Percentiles rank a stretch among this genome's conserved stretches.
Evolutionary conservation across 2,329 filamentous ascomycete species (phyloP).

Genomic region (Cladophialophora immunda): DNA sequence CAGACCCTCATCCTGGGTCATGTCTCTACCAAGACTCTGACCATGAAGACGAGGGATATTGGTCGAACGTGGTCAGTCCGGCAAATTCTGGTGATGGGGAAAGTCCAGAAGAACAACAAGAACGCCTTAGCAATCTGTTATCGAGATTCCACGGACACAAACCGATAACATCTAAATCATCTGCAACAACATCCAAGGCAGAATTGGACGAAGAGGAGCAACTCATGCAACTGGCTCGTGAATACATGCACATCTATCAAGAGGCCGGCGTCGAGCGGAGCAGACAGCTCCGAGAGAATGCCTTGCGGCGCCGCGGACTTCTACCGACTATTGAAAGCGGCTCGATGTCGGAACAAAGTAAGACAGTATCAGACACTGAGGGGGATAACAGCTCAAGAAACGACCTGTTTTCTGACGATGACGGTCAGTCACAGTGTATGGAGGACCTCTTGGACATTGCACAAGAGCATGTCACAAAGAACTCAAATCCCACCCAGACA

Average conservation of each 20-base stretch:
- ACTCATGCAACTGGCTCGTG: constrained; percentile 17
- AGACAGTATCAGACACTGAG: background rate
- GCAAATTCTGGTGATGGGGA: background rate
- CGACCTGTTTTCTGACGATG: background rate
- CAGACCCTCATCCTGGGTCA: constrained; percentile 13
- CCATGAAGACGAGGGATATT: constrained; percentile 20
- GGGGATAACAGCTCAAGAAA: background rate
- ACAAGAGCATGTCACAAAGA: constrained; percentile 12
- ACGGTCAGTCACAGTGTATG: constrained; percentile 5
- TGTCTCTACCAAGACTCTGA: constrained; percentile 24
- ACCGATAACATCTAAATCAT: constrained; percentile 4
- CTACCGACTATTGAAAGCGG: background rate
- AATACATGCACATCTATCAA: constrained; percentile 26
- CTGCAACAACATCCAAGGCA: background rate
- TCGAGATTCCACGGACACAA: constrained; percentile 15
- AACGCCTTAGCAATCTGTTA: constrained; percentile 12
- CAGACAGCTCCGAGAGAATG: constrained; percentile 24
- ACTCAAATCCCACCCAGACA: background rate
- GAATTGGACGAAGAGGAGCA: constrained; percentile 15
- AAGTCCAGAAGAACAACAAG: constrained; percentile 18
- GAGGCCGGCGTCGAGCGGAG: constrained; percentile 27
- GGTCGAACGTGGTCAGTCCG: constrained; percentile 1
- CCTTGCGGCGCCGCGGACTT: constrained; percentile 11
- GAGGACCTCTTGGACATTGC: constrained; percentile 25
- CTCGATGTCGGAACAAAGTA: background rate